Evolutionary conservation across 2,329 filamentous ascomycete species (phyloP), one percentile per base, ranked within the genome.

Genomic region (Atkinsonella texensis): DNA sequence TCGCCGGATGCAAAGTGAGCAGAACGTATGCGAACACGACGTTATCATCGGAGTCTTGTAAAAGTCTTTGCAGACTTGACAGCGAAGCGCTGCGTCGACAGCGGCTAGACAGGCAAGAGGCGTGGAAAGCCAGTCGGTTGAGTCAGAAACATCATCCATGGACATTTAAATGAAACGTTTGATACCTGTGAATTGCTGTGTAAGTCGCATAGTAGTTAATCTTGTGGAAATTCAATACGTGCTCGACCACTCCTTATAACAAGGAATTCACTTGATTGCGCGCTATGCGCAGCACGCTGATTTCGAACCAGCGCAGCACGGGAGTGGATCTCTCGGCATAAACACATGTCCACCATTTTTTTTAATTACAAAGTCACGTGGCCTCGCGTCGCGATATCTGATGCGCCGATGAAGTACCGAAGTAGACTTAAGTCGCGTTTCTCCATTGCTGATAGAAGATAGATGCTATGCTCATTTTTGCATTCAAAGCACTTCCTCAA

Each of bases 31-130:
- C 50, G 82, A 86, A 70, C 93, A 98, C 1, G 87, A 87, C 1
- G 93, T 98, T 56, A 96, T 84, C 80, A 98, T 93, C 0, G 93
- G 93, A 48, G 89, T 95, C 55, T 82, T 82, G 72, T 87, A 97
- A 69, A 97, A 95, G 67, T 98, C 94, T 66, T 97, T 97, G 79
- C 93, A 98, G 54, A 98, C 87, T 68, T 97, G 88, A 69, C 93
- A 98, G 60, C 93, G 87, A 18, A 98, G 75, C 3, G 89, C 83
- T 54, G 85, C 83, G 63, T 98, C 93, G 56, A 98, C 80, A 13
- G 79, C 72, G 46, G 81, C 74, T 51, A 94, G 77, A 13, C 72
- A 72, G 15, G 80, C 70, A 1, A 94, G 73, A 2, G 82, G 77
- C 12, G 88, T 94, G 11, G 72, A 62, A 6, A 89, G 74, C 88